Conservation (phyloP, 129 eudicot genomes). For the Tanacetum coccineum region DNA sequence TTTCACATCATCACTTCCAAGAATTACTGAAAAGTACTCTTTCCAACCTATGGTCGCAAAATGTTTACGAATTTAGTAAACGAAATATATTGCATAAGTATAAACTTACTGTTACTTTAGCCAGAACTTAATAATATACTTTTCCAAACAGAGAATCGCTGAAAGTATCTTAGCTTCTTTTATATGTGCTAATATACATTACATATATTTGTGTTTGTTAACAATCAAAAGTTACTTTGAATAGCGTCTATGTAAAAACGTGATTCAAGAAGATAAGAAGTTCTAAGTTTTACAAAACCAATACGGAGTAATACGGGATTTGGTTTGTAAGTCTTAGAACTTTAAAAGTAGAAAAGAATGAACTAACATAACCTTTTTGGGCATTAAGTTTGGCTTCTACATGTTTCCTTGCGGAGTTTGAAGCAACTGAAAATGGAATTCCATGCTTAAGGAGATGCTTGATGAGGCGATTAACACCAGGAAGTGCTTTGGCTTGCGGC, state of each 20-base stretch:
- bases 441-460: conserved; percentile 62
- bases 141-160: no score
- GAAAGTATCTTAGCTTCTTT: background rate
- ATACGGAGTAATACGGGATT: no score
- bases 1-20: conserved; percentile 88
- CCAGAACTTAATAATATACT: background rate
- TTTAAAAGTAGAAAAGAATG: background rate
- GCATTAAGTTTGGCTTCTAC: conserved; percentile 55
- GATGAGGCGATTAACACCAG: conserved; percentile 86
- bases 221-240: background rate
- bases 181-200: background rate
- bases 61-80: background rate
- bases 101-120: background rate
- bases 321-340: background rate
- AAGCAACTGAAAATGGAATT: conserved; percentile 76
- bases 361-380: conserved; percentile 49
- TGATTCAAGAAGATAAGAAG: background rate
- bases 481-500: conserved; percentile 69
- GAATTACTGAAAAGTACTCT: conserved; percentile 55
- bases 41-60: conserved; percentile 58
- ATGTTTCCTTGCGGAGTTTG: conserved; percentile 57
- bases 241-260: background rate
- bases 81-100: background rate
- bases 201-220: background rate
- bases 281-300: background rate